Evolutionary conservation across 495 filamentous ascomycete genomes (phyloP), one percentile per base, ranked within the genome.

Genomic region (Parathielavia appendiculata): DNA sequence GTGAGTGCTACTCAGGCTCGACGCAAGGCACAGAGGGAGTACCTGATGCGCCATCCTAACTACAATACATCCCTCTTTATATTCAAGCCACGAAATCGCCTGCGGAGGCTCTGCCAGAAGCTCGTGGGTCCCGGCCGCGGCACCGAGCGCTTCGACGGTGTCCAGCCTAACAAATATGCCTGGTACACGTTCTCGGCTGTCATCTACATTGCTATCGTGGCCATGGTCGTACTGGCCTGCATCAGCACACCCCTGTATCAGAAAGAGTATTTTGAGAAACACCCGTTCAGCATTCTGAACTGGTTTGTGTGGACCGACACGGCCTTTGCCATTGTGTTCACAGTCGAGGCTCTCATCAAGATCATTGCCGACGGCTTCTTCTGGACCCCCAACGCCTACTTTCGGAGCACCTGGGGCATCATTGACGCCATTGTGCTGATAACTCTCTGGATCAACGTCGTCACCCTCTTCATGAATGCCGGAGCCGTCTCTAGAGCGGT

Each of bases 321-420:
- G 64, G 86, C 88, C 22, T 99, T 99, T 70, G 92, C 92, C 20
- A 74, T 85, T 10, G 68, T 97, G 22, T 99, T 99, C 73, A 86
- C 88, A 0, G 62, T 92, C 19, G 93, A 99, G 69, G 91, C 92
- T 0, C 61, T 82, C 20, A 92, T 99, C 76, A 97, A 97, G 72
- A 86, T 97, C 38, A 83, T 99, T 59, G 93, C 93, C 0, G 93
- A 99, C 75, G 93, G 93, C 19, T 89, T 96, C 66, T 92, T 97
- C 71, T 97, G 87, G 84, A 96, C 93, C 0, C 93, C 93, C 0
- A 97, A 99, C 75, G 95, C 93, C 5, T 99, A 95, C 63, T 93
- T 96, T 71, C 84, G 93, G 60, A 88, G 93, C 60, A 92, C 92
- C 0, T 99, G 93, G 93, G 93, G 93, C 26, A 86, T 96, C 56